Evolutionary conservation across 306 rosid genomes (phyloP).

Genomic region (Pachyrhizus erosus): DNA sequence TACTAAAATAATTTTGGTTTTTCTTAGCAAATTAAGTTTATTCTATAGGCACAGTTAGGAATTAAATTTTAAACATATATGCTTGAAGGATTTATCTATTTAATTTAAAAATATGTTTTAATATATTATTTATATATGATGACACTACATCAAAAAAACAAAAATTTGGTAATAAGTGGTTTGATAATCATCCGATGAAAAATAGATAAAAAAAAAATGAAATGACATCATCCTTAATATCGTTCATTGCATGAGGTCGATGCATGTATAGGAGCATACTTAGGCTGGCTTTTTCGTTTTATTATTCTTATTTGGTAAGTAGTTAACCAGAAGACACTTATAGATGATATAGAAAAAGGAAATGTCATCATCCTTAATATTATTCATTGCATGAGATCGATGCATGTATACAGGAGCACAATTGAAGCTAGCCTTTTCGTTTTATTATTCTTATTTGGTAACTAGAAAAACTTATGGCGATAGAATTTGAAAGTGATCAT

Average conservation of each 20-base stretch:
- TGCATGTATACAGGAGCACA: not conserved
- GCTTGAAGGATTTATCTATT: not conserved
- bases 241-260: constrained; percentile 23
- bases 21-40: not conserved
- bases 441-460: not conserved
- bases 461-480: not conserved
- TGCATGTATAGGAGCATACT: constrained; percentile 12
- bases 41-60: not conserved
- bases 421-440: not conserved
- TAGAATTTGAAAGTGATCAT: constrained; percentile 27
- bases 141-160: not conserved
- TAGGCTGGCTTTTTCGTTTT: not conserved
- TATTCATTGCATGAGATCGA: constrained; percentile 21
- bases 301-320: constrained; percentile 13
- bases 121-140: not conserved
- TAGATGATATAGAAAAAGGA: not conserved
- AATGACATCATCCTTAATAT: constrained; percentile 12
- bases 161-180: not conserved
- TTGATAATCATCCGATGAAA: not conserved
- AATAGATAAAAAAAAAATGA: not conserved
- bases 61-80: not conserved
- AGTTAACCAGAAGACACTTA: not conserved
- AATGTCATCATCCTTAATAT: constrained; percentile 1
- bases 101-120: not conserved
- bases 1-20: not conserved